Evolutionary conservation across 2,329 filamentous ascomycete species (phyloP).

Genomic region (Chalaropsis ovoidea): DNA sequence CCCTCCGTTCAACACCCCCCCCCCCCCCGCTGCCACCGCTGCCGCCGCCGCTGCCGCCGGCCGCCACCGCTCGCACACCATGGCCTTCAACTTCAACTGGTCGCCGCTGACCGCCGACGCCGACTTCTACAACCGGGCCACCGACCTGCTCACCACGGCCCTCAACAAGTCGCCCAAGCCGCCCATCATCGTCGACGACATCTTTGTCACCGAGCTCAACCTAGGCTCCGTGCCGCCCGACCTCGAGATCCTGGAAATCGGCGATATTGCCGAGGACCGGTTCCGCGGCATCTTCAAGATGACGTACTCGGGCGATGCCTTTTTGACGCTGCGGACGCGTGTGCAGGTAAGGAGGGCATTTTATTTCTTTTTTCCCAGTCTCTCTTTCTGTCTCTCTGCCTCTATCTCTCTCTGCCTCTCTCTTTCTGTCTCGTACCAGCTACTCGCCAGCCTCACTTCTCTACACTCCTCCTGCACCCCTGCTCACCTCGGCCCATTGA

Average conservation of each 20-base stretch:
- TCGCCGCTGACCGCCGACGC: constrained; percentile 95
- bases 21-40: background rate
- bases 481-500: too few species aligned
- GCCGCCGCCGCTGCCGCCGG: too few species aligned
- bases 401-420: background rate
- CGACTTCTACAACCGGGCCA: constrained; percentile 76
- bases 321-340: constrained; percentile 85
- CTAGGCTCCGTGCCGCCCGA: constrained; percentile 89
- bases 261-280: constrained; percentile 89
- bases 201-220: constrained; percentile 95
- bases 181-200: constrained; percentile 98
- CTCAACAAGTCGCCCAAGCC: constrained; percentile 97
- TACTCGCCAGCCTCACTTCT: too few species aligned
- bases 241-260: constrained; percentile 93
- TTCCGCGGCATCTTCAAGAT: constrained; percentile 99
- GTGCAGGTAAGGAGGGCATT: constrained; percentile 56
- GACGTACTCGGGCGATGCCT: constrained; percentile 93
- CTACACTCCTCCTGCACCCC: too few species aligned
- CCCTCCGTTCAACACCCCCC: background rate
- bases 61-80: constrained; percentile 43
- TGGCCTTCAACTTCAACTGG: constrained; percentile 99
- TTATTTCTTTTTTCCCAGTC: background rate
- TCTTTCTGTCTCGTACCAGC: background rate
- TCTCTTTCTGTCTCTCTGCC: background rate
- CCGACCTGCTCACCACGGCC: constrained; percentile 86